Conservation (phyloP, 768 basidiomycete species). For the Stropharia rugosoannulata region DNA sequence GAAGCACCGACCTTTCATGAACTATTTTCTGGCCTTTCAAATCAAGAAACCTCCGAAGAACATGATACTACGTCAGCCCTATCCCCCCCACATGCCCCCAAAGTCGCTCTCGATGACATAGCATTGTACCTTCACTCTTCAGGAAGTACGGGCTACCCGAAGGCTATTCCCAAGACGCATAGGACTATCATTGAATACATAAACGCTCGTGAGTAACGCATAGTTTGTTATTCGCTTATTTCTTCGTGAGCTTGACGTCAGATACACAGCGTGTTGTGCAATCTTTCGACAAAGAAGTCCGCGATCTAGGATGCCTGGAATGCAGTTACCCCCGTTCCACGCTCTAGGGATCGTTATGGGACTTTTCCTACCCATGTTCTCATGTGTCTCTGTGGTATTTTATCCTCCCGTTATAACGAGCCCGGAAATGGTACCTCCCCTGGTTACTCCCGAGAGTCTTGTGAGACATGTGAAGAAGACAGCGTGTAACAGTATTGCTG, state of each 20-base stretch:
- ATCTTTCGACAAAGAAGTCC: background rate
- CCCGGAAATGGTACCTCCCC: slow-evolving; percentile 22
- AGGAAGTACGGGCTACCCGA: slow-evolving; percentile 47
- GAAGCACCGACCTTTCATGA: slow-evolving; percentile 29
- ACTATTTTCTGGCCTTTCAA: slow-evolving; percentile 35
- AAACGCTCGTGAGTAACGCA: slow-evolving; percentile 27
- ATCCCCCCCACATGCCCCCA: slow-evolving; percentile 17
- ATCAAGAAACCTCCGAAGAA: background rate
- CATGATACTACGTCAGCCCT: slow-evolving; percentile 16
- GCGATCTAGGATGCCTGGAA: slow-evolving; percentile 6
- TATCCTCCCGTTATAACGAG: slow-evolving; percentile 25
- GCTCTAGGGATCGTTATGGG: slow-evolving; percentile 25
- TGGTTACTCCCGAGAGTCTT: slow-evolving; percentile 24
- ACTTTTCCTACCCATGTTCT: slow-evolving; percentile 23
- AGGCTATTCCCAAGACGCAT: slow-evolving; percentile 35
- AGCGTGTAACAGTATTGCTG: slow-evolving; percentile 25
- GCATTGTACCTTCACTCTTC: slow-evolving; percentile 46
- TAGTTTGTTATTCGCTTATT: slow-evolving; percentile 22
- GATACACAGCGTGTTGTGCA: slow-evolving; percentile 17
- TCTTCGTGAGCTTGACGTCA: slow-evolving; percentile 31
- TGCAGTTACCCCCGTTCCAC: slow-evolving; percentile 34
- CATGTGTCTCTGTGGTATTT: slow-evolving; percentile 14
- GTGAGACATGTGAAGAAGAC: slow-evolving; percentile 27
- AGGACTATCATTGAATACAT: slow-evolving; percentile 29
- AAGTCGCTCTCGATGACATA: slow-evolving; percentile 20